These are phyloP conservation scores for Alternaria tenuissima DNA, from an alignment of 2,329 filamentous ascomycete species.

Conservation along the genomic window DNA sequence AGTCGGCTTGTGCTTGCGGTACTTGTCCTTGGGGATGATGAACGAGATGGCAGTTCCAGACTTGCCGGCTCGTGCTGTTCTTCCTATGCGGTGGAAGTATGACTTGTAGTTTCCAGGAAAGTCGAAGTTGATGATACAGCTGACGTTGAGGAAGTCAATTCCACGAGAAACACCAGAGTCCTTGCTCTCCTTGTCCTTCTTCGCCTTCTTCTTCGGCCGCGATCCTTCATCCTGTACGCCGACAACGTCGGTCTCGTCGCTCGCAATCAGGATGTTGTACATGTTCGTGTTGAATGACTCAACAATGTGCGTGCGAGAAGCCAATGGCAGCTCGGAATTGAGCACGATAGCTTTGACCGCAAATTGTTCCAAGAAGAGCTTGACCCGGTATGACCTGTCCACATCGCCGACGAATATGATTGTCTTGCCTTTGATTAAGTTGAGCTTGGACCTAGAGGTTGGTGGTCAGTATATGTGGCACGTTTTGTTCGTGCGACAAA, in stretches of 20 bases:
- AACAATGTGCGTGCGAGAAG: conserved; percentile 91
- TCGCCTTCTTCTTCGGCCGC: conserved; percentile 63
- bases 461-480: background rate
- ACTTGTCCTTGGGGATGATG: conserved; percentile 81
- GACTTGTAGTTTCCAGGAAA: conserved; percentile 87
- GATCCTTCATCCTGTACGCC: conserved; percentile 62
- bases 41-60: conserved; percentile 96
- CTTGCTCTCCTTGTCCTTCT: conserved; percentile 68
- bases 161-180: conserved; percentile 96
- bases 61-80: conserved; percentile 89
- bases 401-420: conserved; percentile 86
- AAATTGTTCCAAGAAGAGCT: conserved; percentile 96
- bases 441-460: background rate
- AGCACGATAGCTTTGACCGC: conserved; percentile 91
- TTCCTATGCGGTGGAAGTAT: conserved; percentile 96
- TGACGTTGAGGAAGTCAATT: conserved; percentile 94
- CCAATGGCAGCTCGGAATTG: conserved; percentile 93
- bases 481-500: conserved; percentile 55
- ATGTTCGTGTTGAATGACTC: conserved; percentile 97
- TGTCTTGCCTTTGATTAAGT: conserved; percentile 37
- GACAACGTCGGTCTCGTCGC: conserved; percentile 87
- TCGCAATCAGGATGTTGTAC: conserved; percentile 97
- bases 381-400: conserved; percentile 88
- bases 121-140: conserved; percentile 89
- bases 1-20: conserved; percentile 89